Evolutionary conservation across 208 protist genomes (phyloP), one percentile per base, ranked within the genome.

Genomic region (Leishmania aethiopica): DNA sequence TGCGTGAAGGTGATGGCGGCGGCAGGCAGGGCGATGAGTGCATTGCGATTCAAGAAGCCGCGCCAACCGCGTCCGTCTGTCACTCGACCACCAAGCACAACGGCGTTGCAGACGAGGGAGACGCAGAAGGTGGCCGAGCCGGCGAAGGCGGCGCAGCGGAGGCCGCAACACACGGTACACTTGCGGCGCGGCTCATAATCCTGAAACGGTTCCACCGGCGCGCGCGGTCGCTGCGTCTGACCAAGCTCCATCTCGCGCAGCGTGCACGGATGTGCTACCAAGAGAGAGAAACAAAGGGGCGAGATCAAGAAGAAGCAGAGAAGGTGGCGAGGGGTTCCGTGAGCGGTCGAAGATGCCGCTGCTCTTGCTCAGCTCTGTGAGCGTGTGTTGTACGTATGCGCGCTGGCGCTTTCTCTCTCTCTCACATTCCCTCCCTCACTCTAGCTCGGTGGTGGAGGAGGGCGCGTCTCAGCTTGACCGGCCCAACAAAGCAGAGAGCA

Each of bases 1-100:
- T 97, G 94, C 2, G 94, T 96, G 86, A 97, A 94, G n/a, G 92
- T 91, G 60, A 96, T 84, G 42, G 87, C 86, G 0, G 90, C 86
- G 13, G 96, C 51, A 47, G 94, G 94, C 7, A 97, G 82, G 19
- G 94, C 84, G 22, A 95, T 51, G 77, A 96, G 87, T 1, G 87
- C 73, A 77, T 94, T 88, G 40, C 91, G 89, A 73, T 97, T 90
- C 28, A 93, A 35, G 49, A 96, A 93, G 5, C 92, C 92, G 22
- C 81, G 75, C 77, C 87, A 85, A 13, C 93, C 92, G 3, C 67
- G 71, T 32, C 87, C 88, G 60, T 95, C 92, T 42, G 81, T 90
- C 17, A 94, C 76, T 1, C 84, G 79, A 22, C 92, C 91, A 37
- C 83, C 84, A 3, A 92, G 66, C 60, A 92, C 82, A 2, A 92